Base-by-base conservation (phyloP, 176 grass and related monocot genomes). In the Oryza glumipatula region DNA sequence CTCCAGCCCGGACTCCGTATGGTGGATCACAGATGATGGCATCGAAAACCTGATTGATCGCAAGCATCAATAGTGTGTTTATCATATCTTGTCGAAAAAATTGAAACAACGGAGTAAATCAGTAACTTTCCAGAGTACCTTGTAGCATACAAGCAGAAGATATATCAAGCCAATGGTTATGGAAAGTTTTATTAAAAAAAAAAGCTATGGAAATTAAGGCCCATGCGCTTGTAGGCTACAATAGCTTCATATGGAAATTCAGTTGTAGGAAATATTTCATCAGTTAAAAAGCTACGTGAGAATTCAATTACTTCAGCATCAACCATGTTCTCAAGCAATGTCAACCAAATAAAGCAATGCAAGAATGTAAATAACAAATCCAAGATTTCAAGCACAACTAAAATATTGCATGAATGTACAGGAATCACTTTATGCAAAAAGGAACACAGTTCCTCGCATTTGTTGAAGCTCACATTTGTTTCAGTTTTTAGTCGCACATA, bases 1-100 rank as follows among this genome's bases (percentile, higher is more conserved):
- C 96, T 52, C 96, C 96, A 76, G 93, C 96, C 33, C 96, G 93
- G 11, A 98, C 96, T 30, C 96, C 96, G 78, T 98, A 98, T 60
- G 96, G 96, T 39, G 96, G 96, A 45, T 98, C 96, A 71, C 96
- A 95, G 33, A 98, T 92, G 65, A 98, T 95, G 16, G 93, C 93
- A 84, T 95, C 93, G 7, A 95, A 94, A 65, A 98, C 77, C 96
- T 98, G 75, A 70, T 88, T 83, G 32, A 78, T 77, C 19, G 79
- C 28, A 84, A 48, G 56, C 46, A 83, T 35, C 19, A 38, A 17
- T 6, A 23, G 51, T 45, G 23, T 33, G 49, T 30, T 61, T 21
- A 67, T 67, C 30, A 66, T 23, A 17, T 51, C 17, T 26, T 67
- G 28, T 26, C 28, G 61, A 19, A 17, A 17, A 67, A 8, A 28